Conservation (phyloP, 805 yeast genomes). For the Nakazawaea anatomiae region DNA sequence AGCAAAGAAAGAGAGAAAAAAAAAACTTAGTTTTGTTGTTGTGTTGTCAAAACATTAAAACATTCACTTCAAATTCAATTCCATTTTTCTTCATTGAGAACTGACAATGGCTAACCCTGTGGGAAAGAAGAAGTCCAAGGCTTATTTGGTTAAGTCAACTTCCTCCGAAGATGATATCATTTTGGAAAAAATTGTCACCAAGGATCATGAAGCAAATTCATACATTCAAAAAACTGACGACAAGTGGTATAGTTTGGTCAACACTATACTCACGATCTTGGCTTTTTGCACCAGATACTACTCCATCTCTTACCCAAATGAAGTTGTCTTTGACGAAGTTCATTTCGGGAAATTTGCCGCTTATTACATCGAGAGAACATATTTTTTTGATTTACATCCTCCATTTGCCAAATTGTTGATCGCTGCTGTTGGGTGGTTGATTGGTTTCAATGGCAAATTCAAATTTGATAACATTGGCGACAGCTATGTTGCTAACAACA, state of each 20-base stretch:
- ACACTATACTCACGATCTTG: slow-evolving; percentile 30
- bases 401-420: slow-evolving; percentile 93
- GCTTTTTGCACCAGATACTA: slow-evolving; percentile 55
- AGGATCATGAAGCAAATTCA: slow-evolving; percentile 11
- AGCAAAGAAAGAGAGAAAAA: too few species aligned
- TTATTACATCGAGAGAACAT: slow-evolving; percentile 81
- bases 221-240: slow-evolving; percentile 19
- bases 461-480: slow-evolving; percentile 89
- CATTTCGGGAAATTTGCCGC: slow-evolving; percentile 85
- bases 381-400: slow-evolving; percentile 95
- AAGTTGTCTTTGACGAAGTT: slow-evolving; percentile 83
- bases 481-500: slow-evolving; percentile 67
- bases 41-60: too few species aligned
- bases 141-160: not conserved
- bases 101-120: not conserved
- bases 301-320: slow-evolving; percentile 56
- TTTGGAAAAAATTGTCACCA: not conserved
- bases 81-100: not conserved
- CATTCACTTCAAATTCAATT: too few species aligned
- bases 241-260: slow-evolving; percentile 26
- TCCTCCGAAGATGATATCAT: not conserved
- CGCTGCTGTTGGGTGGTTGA: slow-evolving; percentile 83
- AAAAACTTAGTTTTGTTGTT: too few species aligned
- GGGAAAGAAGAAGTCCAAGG: slow-evolving; percentile 1
- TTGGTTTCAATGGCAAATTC: slow-evolving; percentile 89